Conservation (phyloP, 139 green algal genomes). For the Chlorella ohadii region DNA sequence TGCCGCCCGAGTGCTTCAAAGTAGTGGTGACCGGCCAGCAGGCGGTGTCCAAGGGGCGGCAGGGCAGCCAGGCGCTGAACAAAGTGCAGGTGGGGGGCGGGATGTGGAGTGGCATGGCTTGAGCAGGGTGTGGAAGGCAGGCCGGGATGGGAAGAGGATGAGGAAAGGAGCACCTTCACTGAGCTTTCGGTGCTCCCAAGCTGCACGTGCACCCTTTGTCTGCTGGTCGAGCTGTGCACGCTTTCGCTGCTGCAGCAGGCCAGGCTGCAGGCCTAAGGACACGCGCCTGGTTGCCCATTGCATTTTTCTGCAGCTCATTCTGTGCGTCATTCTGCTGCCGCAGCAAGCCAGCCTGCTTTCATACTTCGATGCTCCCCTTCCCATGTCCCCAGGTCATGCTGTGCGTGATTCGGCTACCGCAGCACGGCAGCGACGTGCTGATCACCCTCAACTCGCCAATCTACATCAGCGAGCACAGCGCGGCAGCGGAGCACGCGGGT, state of each 20-base stretch:
- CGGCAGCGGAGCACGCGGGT: slow-evolving; percentile 56
- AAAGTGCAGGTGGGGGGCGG: slow-evolving; percentile 34
- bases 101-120: neutral
- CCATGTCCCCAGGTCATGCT: too few relatives aligned
- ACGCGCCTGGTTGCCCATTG: too few relatives aligned
- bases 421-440: slow-evolving; percentile 55
- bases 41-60: slow-evolving; percentile 36
- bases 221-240: neutral
- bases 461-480: slow-evolving; percentile 53
- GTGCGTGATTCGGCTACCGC: slow-evolving; percentile 24
- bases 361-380: too few relatives aligned
- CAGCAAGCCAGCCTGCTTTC: too few relatives aligned
- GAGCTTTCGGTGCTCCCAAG: too few relatives aligned
- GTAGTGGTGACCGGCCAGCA: slow-evolving; percentile 49
- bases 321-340: too few relatives aligned
- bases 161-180: too few relatives aligned
- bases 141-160: neutral
- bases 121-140: too few relatives aligned
- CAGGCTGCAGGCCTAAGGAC: too few relatives aligned
- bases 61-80: slow-evolving; percentile 26
- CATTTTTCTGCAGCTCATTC: too few relatives aligned
- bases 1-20: slow-evolving; percentile 26
- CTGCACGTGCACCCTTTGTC: too few relatives aligned
- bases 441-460: slow-evolving; percentile 69
- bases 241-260: neutral